phyloP scores from a whole-genome alignment of 768 basidiomycete species.

The Mycena indigotica region DNA sequence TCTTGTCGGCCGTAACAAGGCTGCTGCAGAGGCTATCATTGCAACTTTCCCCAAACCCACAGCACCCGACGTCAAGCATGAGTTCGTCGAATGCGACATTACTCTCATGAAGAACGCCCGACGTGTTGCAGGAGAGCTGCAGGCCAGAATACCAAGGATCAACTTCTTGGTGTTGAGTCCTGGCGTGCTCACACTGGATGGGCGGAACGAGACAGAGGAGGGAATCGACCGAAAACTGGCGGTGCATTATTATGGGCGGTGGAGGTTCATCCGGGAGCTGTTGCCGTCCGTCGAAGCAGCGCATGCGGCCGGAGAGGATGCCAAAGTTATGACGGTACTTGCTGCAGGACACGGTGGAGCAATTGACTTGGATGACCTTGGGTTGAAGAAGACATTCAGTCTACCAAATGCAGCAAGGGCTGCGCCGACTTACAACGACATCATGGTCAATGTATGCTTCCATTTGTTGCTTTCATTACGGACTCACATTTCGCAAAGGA shows the following conservation, averaged over 20 bases:
- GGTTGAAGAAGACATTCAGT: slow-evolving; percentile 49
- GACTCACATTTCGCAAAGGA: slow-evolving; percentile 25
- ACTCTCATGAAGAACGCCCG: slow-evolving; percentile 55
- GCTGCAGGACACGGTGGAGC: slow-evolving; percentile 33
- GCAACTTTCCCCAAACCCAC: slow-evolving; percentile 41
- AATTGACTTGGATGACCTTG: slow-evolving; percentile 52
- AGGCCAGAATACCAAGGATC: slow-evolving; percentile 41
- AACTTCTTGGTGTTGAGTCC: slow-evolving; percentile 56
- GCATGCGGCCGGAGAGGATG: slow-evolving; percentile 48
- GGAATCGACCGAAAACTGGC: slow-evolving; percentile 48
- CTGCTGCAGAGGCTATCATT: slow-evolving; percentile 49
- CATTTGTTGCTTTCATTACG: neutral
- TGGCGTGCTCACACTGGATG: slow-evolving; percentile 41
- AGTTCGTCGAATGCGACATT: slow-evolving; percentile 57
- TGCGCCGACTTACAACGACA: slow-evolving; percentile 51
- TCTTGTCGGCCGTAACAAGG: slow-evolving; percentile 53
- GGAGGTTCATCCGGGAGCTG: slow-evolving; percentile 51
- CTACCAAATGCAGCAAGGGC: slow-evolving; percentile 34
- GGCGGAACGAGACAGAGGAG: slow-evolving; percentile 46
- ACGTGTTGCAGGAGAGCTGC: slow-evolving; percentile 32
- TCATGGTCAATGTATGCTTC: slow-evolving; percentile 51
- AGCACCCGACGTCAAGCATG: slow-evolving; percentile 30
- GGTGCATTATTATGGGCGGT: slow-evolving; percentile 54
- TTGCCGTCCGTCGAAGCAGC: slow-evolving; percentile 47
- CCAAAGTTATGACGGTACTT: slow-evolving; percentile 50